These are phyloP conservation scores for Chalciporus piperatus DNA, from an alignment of 768 basidiomycete species.

Conservation along the genomic window DNA sequence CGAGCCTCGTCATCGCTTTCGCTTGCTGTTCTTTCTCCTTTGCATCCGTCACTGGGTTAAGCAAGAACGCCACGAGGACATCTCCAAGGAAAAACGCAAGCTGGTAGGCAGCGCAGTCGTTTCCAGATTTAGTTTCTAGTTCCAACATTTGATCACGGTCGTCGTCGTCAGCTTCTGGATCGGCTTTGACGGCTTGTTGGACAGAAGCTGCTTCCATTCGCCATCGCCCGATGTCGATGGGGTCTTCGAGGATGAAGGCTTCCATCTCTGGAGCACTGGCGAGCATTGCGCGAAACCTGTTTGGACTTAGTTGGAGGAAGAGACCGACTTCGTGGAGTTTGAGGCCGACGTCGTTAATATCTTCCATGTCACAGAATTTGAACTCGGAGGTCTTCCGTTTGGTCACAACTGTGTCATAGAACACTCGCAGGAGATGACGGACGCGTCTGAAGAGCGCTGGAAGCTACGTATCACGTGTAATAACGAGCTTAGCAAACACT, in stretches of 20 bases:
- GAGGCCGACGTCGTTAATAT: constrained; percentile 24
- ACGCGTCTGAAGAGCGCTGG: constrained; percentile 24
- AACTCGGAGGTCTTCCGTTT: constrained; percentile 17
- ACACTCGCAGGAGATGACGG: constrained; percentile 25
- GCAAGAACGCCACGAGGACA: too few species aligned
- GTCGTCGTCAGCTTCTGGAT: constrained; percentile 24
- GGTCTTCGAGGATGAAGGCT: too few species aligned
- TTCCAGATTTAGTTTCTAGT: constrained; percentile 13
- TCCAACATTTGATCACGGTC: constrained; percentile 18
- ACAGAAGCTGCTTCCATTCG: constrained; percentile 15
- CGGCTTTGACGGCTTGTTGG: constrained; percentile 15
- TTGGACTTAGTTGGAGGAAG: constrained; percentile 22
- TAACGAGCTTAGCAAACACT: too few species aligned
- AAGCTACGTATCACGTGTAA: neutral
- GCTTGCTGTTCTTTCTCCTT: too few species aligned
- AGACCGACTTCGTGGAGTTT: constrained; percentile 26
- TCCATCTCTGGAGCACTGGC: too few species aligned
- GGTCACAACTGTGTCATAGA: constrained; percentile 20
- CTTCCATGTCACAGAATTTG: constrained; percentile 28
- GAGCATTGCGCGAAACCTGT: constrained; percentile 21
- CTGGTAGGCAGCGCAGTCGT: constrained; percentile 23
- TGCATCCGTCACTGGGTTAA: too few species aligned
- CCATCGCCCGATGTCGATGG: constrained; percentile 28
- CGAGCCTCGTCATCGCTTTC: too few species aligned
- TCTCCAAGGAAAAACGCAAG: too few species aligned